Evolutionary conservation across 164 flowering plant genomes (phyloP).

Genomic region (Pachysandra terminalis): DNA sequence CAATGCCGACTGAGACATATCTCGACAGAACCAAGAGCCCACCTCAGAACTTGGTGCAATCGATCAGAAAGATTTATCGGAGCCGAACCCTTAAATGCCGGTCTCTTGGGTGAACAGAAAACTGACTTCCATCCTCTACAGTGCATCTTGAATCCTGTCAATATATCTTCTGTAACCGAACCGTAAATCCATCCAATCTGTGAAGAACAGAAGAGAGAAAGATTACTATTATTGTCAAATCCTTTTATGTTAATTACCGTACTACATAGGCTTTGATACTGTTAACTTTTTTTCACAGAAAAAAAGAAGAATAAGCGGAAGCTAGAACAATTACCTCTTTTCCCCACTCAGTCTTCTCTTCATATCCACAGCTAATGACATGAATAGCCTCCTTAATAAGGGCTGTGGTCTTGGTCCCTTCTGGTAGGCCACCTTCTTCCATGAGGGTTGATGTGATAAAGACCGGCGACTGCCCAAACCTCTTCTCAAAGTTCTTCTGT

Average conservation of each 20-base stretch:
- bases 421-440: constrained; percentile 91
- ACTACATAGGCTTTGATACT: too few relatives aligned
- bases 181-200: constrained; percentile 86
- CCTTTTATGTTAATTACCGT: background rate
- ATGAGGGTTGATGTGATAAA: constrained; percentile 82
- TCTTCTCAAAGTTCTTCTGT: constrained; percentile 86
- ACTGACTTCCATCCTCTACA: constrained; percentile 79
- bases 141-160: constrained; percentile 81
- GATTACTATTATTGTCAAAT: too few relatives aligned
- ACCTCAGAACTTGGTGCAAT: constrained; percentile 65
- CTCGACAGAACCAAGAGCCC: constrained; percentile 78
- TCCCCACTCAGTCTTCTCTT: constrained; percentile 97
- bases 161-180: constrained; percentile 61
- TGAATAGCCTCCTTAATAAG: constrained; percentile 92
- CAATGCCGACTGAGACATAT: constrained; percentile 71
- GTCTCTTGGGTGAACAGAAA: constrained; percentile 52
- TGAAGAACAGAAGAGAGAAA: background rate
- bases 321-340: constrained; percentile 92
- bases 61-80: constrained; percentile 69
- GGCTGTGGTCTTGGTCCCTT: constrained; percentile 54
- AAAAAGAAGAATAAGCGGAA: too few relatives aligned
- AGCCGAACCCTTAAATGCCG: constrained; percentile 74
- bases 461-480: constrained; percentile 89
- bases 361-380: constrained; percentile 91
- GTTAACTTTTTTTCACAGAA: too few relatives aligned